A percentile compares a stretch with the other conserved stretches of the same genome.
These are phyloP conservation scores for Fusarium torulosum DNA, from an alignment of 2,329 filamentous ascomycete species.

Conservation along the genomic window DNA sequence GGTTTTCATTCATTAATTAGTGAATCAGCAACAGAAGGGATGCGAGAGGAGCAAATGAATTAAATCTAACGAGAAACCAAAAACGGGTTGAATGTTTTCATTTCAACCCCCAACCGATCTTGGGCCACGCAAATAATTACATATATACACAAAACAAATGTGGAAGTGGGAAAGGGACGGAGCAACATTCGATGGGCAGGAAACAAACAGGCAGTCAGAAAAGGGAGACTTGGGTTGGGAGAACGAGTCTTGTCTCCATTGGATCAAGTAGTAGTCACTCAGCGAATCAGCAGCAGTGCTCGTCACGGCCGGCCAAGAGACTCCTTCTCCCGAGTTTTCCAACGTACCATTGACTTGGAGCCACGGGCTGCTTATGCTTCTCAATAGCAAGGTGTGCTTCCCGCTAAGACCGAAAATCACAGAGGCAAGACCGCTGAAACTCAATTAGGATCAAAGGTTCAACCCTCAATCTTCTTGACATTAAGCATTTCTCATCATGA, in stretches of 20 bases:
- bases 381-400: slow-evolving; percentile 13
- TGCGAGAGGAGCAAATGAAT: neutral
- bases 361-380: slow-evolving; percentile 1
- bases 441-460: slow-evolving; percentile 19
- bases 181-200: slow-evolving; percentile 29
- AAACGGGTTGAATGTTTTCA: slow-evolving; percentile 14
- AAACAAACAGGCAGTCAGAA: slow-evolving; percentile 26
- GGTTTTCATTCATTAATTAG: neutral
- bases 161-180: slow-evolving; percentile 24
- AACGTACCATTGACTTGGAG: neutral
- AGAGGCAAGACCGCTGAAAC: slow-evolving; percentile 29
- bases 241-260: slow-evolving; percentile 5
- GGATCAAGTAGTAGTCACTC: neutral
- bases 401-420: slow-evolving; percentile 19
- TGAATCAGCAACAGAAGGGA: neutral
- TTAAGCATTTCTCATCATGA: slow-evolving; percentile 27
- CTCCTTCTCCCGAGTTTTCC: neutral
- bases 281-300: slow-evolving; percentile 16
- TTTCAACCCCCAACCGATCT: neutral
- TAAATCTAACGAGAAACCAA: slow-evolving; percentile 3
- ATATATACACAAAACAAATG: slow-evolving; percentile 36
- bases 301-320: slow-evolving; percentile 6
- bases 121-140: neutral
- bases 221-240: slow-evolving; percentile 18
- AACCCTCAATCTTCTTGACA: slow-evolving; percentile 11